These are phyloP conservation scores for Diospyros lotus DNA, from an alignment of 148 eudicot genomes.

Conservation along the genomic window DNA sequence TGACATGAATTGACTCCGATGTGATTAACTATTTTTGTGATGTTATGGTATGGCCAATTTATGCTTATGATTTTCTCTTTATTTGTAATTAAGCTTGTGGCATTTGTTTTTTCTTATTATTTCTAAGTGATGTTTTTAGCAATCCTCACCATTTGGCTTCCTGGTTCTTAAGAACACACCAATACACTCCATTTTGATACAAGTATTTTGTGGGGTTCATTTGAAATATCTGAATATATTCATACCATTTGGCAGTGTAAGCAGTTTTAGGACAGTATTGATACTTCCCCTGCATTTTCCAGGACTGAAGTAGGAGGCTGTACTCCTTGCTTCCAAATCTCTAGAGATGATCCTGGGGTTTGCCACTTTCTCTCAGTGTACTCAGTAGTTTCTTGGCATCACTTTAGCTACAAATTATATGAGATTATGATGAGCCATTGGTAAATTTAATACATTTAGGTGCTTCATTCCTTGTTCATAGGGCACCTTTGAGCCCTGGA, in stretches of 20 bases:
- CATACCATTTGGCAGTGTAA: slow-evolving; percentile 28
- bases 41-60: neutral
- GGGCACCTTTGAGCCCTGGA: slow-evolving; percentile 43
- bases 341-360: slow-evolving; percentile 41
- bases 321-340: slow-evolving; percentile 46
- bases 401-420: slow-evolving; percentile 21
- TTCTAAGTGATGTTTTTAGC: neutral
- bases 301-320: slow-evolving; percentile 61
- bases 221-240: slow-evolving; percentile 4
- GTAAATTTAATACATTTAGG: slow-evolving; percentile 18
- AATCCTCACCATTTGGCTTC: neutral
- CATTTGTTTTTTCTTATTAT: neutral
- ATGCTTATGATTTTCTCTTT: neutral
- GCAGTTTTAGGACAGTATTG: slow-evolving; percentile 41
- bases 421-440: slow-evolving; percentile 31
- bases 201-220: neutral
- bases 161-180: neutral
- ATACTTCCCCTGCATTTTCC: slow-evolving; percentile 66
- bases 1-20: neutral
- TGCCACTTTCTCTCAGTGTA: slow-evolving; percentile 34
- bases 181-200: neutral
- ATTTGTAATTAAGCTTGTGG: neutral
- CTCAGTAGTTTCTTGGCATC: slow-evolving; percentile 37
- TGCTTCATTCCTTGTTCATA: slow-evolving; percentile 30
- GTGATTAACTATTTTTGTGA: neutral